phyloP scores from a whole-genome alignment of 805 yeast genomes.

The Helenozyma rhizophorensis region DNA sequence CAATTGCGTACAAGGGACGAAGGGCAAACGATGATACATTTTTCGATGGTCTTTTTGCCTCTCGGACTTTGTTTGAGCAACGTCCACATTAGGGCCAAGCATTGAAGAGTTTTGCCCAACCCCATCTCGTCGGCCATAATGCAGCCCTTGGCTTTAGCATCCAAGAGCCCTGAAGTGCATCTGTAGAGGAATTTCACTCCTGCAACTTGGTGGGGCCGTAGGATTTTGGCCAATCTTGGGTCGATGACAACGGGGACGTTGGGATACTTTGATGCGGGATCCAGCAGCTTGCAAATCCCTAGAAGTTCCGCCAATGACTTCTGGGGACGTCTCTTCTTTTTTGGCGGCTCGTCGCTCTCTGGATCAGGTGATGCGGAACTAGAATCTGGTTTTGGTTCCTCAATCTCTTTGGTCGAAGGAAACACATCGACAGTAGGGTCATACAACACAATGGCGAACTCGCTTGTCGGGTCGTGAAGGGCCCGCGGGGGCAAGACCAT shows the following conservation, averaged over 20 bases:
- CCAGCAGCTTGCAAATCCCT: slow-evolving; percentile 59
- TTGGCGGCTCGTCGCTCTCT: slow-evolving; percentile 12
- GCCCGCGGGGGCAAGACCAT: slow-evolving; percentile 79
- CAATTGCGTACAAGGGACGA: slow-evolving; percentile 90
- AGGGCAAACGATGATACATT: slow-evolving; percentile 92
- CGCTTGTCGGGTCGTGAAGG: slow-evolving; percentile 90
- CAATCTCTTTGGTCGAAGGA: slow-evolving; percentile 32
- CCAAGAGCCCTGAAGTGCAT: slow-evolving; percentile 85
- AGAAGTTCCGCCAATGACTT: slow-evolving; percentile 74
- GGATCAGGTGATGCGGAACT: slow-evolving; percentile 8
- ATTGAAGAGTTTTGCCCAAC: slow-evolving; percentile 84
- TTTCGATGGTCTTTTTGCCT: slow-evolving; percentile 75
- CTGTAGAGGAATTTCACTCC: slow-evolving; percentile 89
- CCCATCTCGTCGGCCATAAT: slow-evolving; percentile 99
- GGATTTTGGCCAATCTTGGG: slow-evolving; percentile 74
- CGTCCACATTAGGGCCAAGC: slow-evolving; percentile 91
- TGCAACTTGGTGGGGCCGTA: slow-evolving; percentile 94
- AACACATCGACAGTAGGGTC: slow-evolving; percentile 86
- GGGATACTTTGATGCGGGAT: slow-evolving; percentile 52
- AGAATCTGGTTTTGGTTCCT: slow-evolving; percentile 16
- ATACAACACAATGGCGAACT: slow-evolving; percentile 88
- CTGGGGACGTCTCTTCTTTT: slow-evolving; percentile 43
- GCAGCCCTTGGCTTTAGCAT: slow-evolving; percentile 85
- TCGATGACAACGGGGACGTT: slow-evolving; percentile 96
- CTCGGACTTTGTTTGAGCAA: slow-evolving; percentile 83